These are phyloP conservation scores for Apiospora pterosperma DNA, from an alignment of 2,329 filamentous ascomycete genomes.

Conservation along the genomic window DNA sequence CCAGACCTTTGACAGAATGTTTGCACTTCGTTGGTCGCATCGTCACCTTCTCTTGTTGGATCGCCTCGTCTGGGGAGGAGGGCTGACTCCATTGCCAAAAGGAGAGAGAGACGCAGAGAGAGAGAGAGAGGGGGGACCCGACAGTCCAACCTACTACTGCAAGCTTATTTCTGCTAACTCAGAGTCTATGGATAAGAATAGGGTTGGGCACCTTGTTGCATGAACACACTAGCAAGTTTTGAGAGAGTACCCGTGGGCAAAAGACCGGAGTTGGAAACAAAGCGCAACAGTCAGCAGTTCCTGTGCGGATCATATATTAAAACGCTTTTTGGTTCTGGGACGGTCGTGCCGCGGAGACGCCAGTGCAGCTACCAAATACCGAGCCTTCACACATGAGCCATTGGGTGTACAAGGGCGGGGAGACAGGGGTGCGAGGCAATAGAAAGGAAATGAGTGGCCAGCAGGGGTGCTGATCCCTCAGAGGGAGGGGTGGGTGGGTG, in stretches of 20 bases:
- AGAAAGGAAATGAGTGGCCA: background rate
- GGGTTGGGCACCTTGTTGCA: background rate
- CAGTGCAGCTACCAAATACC: background rate
- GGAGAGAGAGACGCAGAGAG: too few relatives aligned
- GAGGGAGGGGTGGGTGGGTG: too few relatives aligned
- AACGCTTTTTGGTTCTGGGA: background rate
- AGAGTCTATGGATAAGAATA: background rate
- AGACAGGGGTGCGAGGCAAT: background rate
- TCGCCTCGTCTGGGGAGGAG: background rate
- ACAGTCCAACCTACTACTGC: too few relatives aligned
- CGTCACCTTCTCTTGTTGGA: background rate
- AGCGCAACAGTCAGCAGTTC: background rate
- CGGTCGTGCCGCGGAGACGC: conserved; percentile 1
- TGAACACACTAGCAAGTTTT: background rate
- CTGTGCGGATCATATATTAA: background rate
- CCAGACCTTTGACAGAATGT: background rate
- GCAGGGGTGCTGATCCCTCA: background rate
- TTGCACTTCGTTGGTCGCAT: background rate
- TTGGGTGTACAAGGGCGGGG: background rate
- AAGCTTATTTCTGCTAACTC: background rate
- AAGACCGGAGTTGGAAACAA: background rate
- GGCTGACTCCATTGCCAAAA: background rate
- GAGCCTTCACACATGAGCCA: background rate
- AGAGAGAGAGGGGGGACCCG: too few relatives aligned
- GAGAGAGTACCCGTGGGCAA: background rate